phyloP scores from a whole-genome alignment of 495 filamentous ascomycete genomes.

The Podospora bellae-mahoneyi region DNA sequence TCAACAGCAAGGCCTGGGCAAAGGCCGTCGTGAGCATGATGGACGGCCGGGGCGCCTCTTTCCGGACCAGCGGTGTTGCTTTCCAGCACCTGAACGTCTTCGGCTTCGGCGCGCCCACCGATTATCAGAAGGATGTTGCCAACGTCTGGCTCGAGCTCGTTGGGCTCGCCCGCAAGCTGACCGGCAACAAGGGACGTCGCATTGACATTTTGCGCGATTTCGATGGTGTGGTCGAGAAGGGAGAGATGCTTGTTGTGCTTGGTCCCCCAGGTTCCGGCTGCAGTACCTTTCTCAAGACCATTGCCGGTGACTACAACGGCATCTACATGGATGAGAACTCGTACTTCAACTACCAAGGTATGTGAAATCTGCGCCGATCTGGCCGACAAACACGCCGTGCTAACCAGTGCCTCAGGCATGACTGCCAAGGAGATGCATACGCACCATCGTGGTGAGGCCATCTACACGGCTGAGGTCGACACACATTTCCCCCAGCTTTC shows the following conservation, averaged over 20 bases:
- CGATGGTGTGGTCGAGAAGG: conserved; percentile 69
- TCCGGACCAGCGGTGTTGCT: conserved; percentile 51
- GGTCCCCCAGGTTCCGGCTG: conserved; percentile 77
- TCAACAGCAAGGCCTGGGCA: conserved; percentile 53
- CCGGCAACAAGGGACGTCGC: conserved; percentile 55
- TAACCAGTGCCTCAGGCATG: conserved; percentile 38
- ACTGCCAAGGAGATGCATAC: conserved; percentile 60
- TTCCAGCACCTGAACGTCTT: conserved; percentile 69
- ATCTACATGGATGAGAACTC: conserved; percentile 61
- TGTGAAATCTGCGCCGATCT: conserved; percentile 16
- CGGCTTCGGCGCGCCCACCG: conserved; percentile 71
- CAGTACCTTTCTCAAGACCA: conserved; percentile 74
- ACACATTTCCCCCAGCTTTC: conserved; percentile 80
- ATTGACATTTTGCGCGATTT: conserved; percentile 78
- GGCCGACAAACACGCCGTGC: conserved; percentile 17
- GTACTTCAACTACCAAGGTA: conserved; percentile 73
- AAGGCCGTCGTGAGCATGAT: conserved; percentile 51
- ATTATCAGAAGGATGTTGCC: conserved; percentile 74
- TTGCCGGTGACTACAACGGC: conserved; percentile 73
- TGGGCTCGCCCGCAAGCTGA: conserved; percentile 43
- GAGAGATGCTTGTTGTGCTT: conserved; percentile 78
- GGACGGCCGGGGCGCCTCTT: conserved; percentile 40
- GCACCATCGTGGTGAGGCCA: conserved; percentile 71
- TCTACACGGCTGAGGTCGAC: conserved; percentile 78
- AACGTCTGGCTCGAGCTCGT: conserved; percentile 59